These are phyloP conservation scores for Phytophthora rubi DNA, from an alignment of 352 stramenopile species.

Conservation along the genomic window DNA sequence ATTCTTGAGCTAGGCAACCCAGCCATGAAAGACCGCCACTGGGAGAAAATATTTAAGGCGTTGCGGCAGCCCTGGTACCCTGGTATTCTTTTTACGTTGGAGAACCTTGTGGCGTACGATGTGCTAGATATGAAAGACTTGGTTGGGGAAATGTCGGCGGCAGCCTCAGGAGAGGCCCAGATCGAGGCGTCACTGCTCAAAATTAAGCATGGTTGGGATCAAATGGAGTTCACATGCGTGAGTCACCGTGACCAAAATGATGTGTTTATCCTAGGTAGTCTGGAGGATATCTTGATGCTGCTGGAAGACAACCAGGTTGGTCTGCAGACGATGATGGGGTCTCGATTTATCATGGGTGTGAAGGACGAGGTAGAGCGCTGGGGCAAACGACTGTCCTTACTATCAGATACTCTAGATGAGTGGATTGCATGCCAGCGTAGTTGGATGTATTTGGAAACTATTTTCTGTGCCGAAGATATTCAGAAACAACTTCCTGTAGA, in stretches of 20 bases:
- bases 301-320: conserved; percentile 93
- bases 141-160: conserved; percentile 85
- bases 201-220: conserved; percentile 91
- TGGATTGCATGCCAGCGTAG: conserved; percentile 87
- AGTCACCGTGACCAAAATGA: conserved; percentile 87
- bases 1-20: conserved; percentile 93
- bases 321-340: conserved; percentile 94
- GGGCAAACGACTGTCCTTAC: conserved; percentile 87
- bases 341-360: conserved; percentile 90
- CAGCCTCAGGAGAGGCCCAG: conserved; percentile 89
- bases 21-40: conserved; percentile 94
- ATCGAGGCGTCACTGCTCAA: conserved; percentile 90
- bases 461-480: conserved; percentile 90
- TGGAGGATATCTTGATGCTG: conserved; percentile 91
- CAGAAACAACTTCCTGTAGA: conserved; percentile 89
- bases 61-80: conserved; percentile 89
- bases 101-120: conserved; percentile 89
- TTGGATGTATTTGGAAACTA: conserved; percentile 92
- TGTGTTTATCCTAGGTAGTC: conserved; percentile 90
- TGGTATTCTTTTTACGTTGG: conserved; percentile 89
- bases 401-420: conserved; percentile 86
- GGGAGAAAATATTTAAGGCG: conserved; percentile 94
- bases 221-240: conserved; percentile 86
- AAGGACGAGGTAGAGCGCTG: conserved; percentile 92
- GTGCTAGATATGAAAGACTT: conserved; percentile 91